These are phyloP conservation scores for Rubia balearica DNA, from an alignment of 305 asterid species.

Conservation along the genomic window DNA sequence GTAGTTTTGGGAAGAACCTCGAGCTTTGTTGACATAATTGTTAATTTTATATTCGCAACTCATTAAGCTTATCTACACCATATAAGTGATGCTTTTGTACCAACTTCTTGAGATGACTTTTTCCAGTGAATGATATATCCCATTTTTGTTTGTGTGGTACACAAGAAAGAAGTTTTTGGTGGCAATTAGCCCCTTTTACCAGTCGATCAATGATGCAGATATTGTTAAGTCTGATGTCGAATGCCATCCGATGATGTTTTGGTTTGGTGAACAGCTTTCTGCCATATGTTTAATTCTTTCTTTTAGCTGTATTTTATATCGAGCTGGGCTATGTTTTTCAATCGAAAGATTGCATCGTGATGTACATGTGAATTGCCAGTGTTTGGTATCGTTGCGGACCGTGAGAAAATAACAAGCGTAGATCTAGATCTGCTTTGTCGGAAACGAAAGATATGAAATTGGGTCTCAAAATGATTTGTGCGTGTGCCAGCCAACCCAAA, in stretches of 20 bases:
- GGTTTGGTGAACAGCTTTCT: background rate
- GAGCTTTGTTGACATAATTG: background rate
- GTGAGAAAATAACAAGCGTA: background rate
- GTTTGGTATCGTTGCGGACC: background rate
- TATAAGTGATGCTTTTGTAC: background rate
- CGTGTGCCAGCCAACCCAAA: background rate
- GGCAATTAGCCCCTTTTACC: no score
- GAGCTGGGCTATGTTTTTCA: background rate
- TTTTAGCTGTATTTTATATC: no score
- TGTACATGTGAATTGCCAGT: background rate
- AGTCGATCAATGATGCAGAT: background rate
- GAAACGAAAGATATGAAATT: background rate
- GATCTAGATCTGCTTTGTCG: background rate
- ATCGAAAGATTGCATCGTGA: background rate
- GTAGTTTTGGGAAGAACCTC: background rate
- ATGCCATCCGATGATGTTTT: background rate
- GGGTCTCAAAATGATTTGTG: slow-evolving; percentile 3
- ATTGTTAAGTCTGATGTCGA: background rate
- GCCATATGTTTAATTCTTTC: background rate
- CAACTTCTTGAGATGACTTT: background rate
- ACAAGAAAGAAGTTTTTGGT: background rate
- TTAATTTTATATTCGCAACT: background rate
- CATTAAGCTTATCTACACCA: background rate
- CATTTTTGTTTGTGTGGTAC: background rate
- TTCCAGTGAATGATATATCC: background rate